phyloP scores from a whole-genome alignment of 495 filamentous ascomycete species.

The Xylaria castorea region DNA sequence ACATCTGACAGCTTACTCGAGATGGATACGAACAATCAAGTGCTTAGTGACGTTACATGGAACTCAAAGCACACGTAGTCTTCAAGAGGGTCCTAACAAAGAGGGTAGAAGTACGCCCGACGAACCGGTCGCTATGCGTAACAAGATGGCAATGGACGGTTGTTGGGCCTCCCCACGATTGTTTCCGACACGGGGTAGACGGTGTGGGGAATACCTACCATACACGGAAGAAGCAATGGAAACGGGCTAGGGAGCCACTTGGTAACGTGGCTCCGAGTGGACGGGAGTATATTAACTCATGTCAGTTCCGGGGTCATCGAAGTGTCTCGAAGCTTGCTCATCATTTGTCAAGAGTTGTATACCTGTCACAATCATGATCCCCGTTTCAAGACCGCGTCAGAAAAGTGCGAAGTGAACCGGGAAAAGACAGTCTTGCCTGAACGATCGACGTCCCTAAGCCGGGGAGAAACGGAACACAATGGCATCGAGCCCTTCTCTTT shows the following conservation, averaged over 20 bases:
- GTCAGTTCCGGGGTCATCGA: conserved; percentile 29
- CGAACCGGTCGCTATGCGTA: conserved; percentile 2
- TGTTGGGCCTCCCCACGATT: conserved; percentile 1
- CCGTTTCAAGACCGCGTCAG: conserved; percentile 22
- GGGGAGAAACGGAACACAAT: conserved; percentile 10
- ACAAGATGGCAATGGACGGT: neutral
- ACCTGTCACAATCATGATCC: neutral
- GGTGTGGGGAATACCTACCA: conserved; percentile 26
- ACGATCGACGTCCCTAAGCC: conserved; percentile 18
- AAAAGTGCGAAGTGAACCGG: neutral
- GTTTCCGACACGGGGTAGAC: conserved; percentile 8
- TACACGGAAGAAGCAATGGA: conserved; percentile 32
- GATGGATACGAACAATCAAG: neutral
- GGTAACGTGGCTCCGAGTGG: conserved; percentile 38
- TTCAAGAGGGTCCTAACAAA: neutral
- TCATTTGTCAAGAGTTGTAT: conserved; percentile 18
- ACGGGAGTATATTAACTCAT: conserved; percentile 39
- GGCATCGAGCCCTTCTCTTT: neutral
- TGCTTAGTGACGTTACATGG: conserved; percentile 25
- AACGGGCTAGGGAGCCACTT: conserved; percentile 28
- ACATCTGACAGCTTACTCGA: neutral
- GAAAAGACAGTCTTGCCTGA: neutral
- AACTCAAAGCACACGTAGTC: neutral
- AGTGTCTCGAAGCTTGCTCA: conserved; percentile 26
- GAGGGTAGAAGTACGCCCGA: neutral